These are phyloP conservation scores for Xylariaceae sp. DNA, from an alignment of 2,329 filamentous ascomycete genomes.

Conservation along the genomic window DNA sequence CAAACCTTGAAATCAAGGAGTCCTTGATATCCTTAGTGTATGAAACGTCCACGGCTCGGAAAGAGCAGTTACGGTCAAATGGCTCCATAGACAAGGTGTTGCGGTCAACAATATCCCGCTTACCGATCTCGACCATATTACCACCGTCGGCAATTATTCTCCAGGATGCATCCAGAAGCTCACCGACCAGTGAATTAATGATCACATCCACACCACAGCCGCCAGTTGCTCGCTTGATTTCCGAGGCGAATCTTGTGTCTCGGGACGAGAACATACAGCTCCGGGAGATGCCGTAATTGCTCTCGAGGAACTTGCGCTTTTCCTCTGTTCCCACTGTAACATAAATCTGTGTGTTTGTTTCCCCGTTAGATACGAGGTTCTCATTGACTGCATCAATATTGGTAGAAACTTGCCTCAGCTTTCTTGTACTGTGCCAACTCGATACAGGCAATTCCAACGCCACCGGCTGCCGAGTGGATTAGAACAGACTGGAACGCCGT, in stretches of 20 bases:
- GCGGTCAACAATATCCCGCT: constrained; percentile 22
- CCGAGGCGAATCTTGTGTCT: constrained; percentile 31
- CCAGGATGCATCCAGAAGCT: constrained; percentile 26
- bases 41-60: constrained; percentile 22
- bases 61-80: constrained; percentile 25
- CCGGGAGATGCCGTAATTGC: constrained; percentile 33
- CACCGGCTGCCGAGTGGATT: constrained; percentile 21
- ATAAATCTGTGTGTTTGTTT: constrained; percentile 17
- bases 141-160: constrained; percentile 22
- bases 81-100: constrained; percentile 26
- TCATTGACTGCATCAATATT: too few relatives aligned
- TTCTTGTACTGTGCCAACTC: constrained; percentile 11
- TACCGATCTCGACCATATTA: constrained; percentile 25
- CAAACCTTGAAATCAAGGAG: not conserved
- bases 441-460: constrained; percentile 19
- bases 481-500: constrained; percentile 14
- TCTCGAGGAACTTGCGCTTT: constrained; percentile 32
- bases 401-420: constrained; percentile 4
- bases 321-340: constrained; percentile 26
- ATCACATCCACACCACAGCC: constrained; percentile 32
- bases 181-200: constrained; percentile 22
- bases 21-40: constrained; percentile 4
- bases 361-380: too few relatives aligned
- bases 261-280: constrained; percentile 39
- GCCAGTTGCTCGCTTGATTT: constrained; percentile 30